Conservation (phyloP, 345 rosid species). For the Populus nigra region DNA sequence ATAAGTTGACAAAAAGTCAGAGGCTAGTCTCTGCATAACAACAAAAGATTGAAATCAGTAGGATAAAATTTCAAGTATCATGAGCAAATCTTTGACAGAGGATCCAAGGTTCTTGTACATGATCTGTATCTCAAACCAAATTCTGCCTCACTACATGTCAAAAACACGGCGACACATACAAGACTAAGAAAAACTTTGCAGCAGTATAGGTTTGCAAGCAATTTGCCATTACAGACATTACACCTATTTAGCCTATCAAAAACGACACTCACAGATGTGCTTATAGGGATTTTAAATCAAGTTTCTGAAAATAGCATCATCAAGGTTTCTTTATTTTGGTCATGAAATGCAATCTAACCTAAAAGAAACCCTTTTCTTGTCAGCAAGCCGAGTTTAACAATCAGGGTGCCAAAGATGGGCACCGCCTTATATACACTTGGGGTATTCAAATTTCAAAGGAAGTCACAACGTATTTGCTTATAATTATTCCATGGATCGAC, state of each 20-base stretch:
- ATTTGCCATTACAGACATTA: background rate
- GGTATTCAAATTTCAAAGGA: background rate
- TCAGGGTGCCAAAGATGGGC: background rate
- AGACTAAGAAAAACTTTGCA: background rate
- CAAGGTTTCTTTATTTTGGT: background rate
- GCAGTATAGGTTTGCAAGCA: background rate
- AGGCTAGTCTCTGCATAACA: slow-evolving; percentile 81
- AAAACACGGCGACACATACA: background rate
- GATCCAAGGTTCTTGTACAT: background rate
- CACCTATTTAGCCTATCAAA: background rate
- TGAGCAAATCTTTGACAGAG: background rate
- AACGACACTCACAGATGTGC: background rate
- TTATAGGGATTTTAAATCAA: background rate
- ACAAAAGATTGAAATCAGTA: background rate
- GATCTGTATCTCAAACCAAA: background rate
- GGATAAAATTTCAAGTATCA: background rate
- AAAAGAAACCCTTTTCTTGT: background rate
- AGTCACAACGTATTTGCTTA: background rate
- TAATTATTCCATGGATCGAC: background rate
- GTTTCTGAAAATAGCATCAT: background rate
- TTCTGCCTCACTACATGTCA: background rate
- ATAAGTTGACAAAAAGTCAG: slow-evolving; percentile 78
- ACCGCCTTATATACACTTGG: background rate
- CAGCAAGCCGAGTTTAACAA: background rate
- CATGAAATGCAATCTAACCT: background rate